A percentile compares a stretch with the other conserved stretches of the same genome.
Evolutionary conservation across 179 eudicot species (phyloP).

Genomic region (Camellia oleifera): DNA sequence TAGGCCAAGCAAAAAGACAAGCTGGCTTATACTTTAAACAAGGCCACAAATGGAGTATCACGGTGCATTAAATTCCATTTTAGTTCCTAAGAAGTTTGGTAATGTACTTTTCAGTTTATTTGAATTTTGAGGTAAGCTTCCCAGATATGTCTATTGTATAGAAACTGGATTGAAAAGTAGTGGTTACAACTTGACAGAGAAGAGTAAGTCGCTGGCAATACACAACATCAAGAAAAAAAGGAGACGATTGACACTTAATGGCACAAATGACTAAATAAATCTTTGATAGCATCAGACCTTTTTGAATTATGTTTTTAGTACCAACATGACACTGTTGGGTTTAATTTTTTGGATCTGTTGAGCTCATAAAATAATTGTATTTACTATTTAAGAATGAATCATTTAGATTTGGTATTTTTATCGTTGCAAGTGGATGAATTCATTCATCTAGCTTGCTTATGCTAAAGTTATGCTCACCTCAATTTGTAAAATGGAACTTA

Average conservation of each 20-base stretch:
- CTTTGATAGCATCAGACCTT: conserved; percentile 1
- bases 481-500: not conserved
- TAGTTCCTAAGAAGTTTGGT: not conserved
- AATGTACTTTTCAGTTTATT: too few species aligned
- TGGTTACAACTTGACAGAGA: not conserved
- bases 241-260: too few species aligned
- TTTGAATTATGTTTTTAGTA: not conserved
- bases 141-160: not conserved
- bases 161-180: not conserved
- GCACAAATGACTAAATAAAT: not conserved
- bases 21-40: conserved; percentile 1
- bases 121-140: not conserved
- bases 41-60: not conserved
- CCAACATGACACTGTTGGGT: not conserved
- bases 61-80: conserved; percentile 1
- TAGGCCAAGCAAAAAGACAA: not conserved
- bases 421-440: not conserved
- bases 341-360: too few species aligned
- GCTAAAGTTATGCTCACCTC: not conserved
- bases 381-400: not conserved
- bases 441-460: not conserved
- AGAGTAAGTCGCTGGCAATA: not conserved
- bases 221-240: too few species aligned
- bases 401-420: not conserved
- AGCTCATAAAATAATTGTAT: too few species aligned